Base-by-base conservation (phyloP, 805 yeast genomes). In the Wickerhamomyces silvicola region DNA sequence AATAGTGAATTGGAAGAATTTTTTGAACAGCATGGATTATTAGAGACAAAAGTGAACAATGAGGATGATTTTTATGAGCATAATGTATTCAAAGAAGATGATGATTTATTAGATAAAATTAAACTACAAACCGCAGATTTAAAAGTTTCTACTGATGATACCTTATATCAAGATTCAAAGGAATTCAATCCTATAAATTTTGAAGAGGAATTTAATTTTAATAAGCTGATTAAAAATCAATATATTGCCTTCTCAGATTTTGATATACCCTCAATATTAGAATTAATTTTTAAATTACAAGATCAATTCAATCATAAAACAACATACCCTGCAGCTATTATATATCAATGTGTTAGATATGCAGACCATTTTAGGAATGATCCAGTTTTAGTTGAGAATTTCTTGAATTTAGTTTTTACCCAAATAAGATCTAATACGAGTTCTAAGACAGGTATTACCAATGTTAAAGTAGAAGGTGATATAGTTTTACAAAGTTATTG, bases 401-500 rank as follows among this genome's bases (percentile, higher is more conserved):
- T 81, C 25, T 60, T 78, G 35, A 77, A 75, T 34, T 62, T 80
- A 28, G 75, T 80, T 35, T 60, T 75, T 18, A 70, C 81, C 1
- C 69, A 80, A 45, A 69, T 81, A 12, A 60, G 84, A 42, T 59
- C 81, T 4, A 70, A 71, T 7, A 69, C 81, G 2, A 66, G 74
- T 31, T 70, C 82, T 1, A 72, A 70, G 41, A 68, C 81, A 12
- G 84, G 83, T 1, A 74, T 72, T 9, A 62, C 68, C 25, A 59
- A 63, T 61, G 50, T 43, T 26, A 56, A 56, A 39, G 50, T 54
- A 30, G 52, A 50, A 21, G 81, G 78, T 20, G 90, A 82, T 49
- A 78, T 81, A 34, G 82, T 82, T 12, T 51, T 69, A 24, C 68
- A 80, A 39, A 80, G 94, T 31, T 90, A 86, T 54, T 92, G 97